Base-by-base conservation (phyloP, 768 basidiomycete species). In the Lenzites betulinus region DNA sequence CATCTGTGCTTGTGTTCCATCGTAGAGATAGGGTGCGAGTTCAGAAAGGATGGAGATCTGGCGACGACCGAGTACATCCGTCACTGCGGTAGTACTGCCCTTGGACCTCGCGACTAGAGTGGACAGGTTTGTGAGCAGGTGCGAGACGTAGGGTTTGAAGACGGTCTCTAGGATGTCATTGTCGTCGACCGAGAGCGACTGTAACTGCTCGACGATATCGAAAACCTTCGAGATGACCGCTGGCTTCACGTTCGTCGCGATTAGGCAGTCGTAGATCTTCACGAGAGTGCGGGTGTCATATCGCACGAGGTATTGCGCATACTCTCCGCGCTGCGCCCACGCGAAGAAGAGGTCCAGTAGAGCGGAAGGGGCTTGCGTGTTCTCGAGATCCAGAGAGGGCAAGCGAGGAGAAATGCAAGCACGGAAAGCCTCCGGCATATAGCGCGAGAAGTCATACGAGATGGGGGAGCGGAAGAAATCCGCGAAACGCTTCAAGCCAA, bases 281-380 rank as follows among this genome's bases (percentile, higher is more conserved):
- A 88, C 87, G 15, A 99, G 73, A 1, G 89, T 80, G 5, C 79
- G 78, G 2, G 75, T 65, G 67, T 98, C 90, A 69, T 86, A 89
- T 23, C 83, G 77, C 46, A 88, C 86, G 26, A 98, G 78, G 70
- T 85, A 87, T 9, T 71, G 70, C n/a, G 82, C 78, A 60, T 86
- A 82, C 13, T 85, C 78, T 2, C 76, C 77, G 18, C 82, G 78
- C 16, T 78, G 71, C 0, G 92, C 84, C 90, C 95, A 95, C 7
- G 82, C 76, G 59, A 86, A 81, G 74, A 97, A 90, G 22, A 98
- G 78, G 39, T 97, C 94, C 43, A 99, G 76, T 18, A 96, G 78
- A 0, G 92, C 87, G 0, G 95, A 96, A 0, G 96, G 95, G 0
- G 92, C 82, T 71, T 98, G 96, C 0, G 90, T 92, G 67, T 95